Evolutionary conservation across 1,284 basidiomycete species (phyloP).

Genomic region (Rhodotorula sp.): DNA sequence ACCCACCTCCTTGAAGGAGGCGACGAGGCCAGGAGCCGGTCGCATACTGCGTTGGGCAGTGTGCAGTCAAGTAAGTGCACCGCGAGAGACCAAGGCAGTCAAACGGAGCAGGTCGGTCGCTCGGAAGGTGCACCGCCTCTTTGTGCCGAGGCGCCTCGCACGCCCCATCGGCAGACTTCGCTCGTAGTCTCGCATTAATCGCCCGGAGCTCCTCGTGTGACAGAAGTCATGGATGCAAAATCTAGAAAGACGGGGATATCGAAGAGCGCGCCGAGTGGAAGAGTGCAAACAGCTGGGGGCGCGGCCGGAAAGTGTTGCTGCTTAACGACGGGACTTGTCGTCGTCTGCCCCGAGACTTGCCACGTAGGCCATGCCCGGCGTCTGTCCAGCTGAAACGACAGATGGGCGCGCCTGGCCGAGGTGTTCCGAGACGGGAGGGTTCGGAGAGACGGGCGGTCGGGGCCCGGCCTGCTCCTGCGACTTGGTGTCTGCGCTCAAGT

Average conservation of each 20-base stretch:
- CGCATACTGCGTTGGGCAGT: background rate
- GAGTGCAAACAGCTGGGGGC: background rate
- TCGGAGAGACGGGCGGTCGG: background rate
- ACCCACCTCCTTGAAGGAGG: conserved; percentile 20
- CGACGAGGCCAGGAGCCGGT: conserved; percentile 10
- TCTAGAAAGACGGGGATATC: background rate
- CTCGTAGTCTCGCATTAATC: no score
- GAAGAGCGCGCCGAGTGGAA: background rate
- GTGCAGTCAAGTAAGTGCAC: background rate
- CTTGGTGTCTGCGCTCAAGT: conserved; percentile 37
- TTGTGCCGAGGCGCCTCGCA: no score
- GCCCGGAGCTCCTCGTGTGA: no score
- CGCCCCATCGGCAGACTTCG: no score
- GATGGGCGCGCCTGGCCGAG: conserved; percentile 9
- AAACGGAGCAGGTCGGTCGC: background rate
- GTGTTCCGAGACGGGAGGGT: background rate
- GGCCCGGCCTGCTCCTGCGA: conserved; percentile 37
- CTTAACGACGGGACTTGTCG: conserved; percentile 7
- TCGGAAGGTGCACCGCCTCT: background rate
- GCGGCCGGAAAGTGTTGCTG: background rate
- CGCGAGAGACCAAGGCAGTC: background rate
- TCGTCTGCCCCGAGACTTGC: background rate
- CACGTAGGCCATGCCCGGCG: conserved; percentile 19
- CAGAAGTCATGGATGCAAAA: no score
- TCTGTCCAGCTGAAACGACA: conserved; percentile 21